Conservation (phyloP, 257 asterid species). For the Solanum piurae region DNA sequence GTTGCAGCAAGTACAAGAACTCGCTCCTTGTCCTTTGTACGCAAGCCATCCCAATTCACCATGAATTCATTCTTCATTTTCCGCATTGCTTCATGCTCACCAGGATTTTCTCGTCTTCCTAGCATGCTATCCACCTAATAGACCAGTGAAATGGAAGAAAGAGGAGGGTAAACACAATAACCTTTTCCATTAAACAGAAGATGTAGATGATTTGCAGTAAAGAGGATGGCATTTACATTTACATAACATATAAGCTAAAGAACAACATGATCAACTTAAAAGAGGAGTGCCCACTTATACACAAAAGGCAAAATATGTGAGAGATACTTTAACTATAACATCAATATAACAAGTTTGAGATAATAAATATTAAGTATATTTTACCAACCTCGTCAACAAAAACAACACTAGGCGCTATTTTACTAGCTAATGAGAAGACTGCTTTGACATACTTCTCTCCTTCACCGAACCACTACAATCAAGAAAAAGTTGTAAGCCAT, state of each 20-base stretch:
- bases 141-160: background rate
- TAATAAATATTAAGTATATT: background rate
- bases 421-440: constrained; percentile 80
- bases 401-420: constrained; percentile 76
- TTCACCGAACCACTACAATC: constrained; percentile 83
- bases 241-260: background rate
- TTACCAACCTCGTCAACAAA: constrained; percentile 79
- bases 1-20: constrained; percentile 93
- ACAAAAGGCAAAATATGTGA: background rate
- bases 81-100: constrained; percentile 97
- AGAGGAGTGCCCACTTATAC: background rate
- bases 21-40: constrained; percentile 93
- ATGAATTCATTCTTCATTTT: constrained; percentile 95
- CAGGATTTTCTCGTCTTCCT: constrained; percentile 93
- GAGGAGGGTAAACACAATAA: background rate
- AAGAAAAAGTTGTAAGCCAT: background rate
- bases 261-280: background rate
- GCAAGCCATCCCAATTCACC: constrained; percentile 93
- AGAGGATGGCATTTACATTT: background rate
- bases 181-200: background rate
- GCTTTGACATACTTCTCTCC: constrained; percentile 92
- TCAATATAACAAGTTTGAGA: background rate
- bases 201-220: background rate
- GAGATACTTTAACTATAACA: background rate
- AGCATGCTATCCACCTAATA: constrained; percentile 88